These are phyloP conservation scores for Diaporthe sp. DNA, from an alignment of 2,329 filamentous ascomycete genomes.

Conservation along the genomic window DNA sequence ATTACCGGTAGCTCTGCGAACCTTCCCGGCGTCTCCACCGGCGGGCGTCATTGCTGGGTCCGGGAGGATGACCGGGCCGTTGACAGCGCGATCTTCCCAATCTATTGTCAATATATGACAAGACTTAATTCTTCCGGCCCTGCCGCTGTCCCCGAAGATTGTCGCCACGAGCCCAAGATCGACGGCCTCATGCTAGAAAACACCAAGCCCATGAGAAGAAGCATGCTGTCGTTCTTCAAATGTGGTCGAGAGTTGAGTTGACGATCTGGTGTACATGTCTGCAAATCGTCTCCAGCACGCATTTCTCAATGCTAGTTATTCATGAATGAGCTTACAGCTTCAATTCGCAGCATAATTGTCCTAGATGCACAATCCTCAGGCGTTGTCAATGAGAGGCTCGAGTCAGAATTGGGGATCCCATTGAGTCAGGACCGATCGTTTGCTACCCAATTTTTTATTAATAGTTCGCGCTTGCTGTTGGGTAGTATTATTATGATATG, in stretches of 20 bases:
- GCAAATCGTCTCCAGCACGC: neutral
- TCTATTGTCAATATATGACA: slow-evolving; percentile 15
- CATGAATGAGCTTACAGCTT: too few relatives aligned
- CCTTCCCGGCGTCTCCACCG: neutral
- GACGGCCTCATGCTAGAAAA: neutral
- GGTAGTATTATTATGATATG: neutral
- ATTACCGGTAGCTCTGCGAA: slow-evolving; percentile 1
- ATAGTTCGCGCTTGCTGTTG: neutral
- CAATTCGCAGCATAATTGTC: neutral
- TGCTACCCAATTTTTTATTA: neutral
- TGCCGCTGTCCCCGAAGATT: too few relatives aligned
- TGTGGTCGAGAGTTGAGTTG: neutral
- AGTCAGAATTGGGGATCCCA: neutral
- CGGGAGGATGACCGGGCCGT: neutral
- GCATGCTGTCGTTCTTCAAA: neutral
- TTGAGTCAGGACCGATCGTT: neutral
- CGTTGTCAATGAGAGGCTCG: neutral
- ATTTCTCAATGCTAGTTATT: too few relatives aligned
- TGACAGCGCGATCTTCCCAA: neutral
- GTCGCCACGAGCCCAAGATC: neutral
- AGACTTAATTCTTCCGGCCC: too few relatives aligned
- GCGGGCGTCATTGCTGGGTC: slow-evolving; percentile 5
- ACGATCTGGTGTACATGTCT: neutral
- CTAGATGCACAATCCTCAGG: neutral
- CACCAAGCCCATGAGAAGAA: neutral